phyloP scores from a whole-genome alignment of 1,139 yeast species.

The Debaryomycetaceae sp. region DNA sequence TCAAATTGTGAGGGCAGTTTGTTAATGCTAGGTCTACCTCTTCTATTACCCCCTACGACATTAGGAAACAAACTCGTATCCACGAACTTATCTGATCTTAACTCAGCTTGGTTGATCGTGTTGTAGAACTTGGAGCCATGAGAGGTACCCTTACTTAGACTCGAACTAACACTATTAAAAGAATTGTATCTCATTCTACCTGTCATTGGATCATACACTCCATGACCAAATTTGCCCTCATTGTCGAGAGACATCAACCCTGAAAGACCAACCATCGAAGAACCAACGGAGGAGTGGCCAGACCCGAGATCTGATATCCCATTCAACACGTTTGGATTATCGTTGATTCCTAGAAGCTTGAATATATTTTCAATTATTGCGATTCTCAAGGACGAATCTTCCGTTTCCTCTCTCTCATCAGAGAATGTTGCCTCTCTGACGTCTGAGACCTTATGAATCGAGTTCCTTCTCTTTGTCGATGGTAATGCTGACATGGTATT shows the following conservation, averaged over 20 bases:
- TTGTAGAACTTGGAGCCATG: slow-evolving; percentile 20
- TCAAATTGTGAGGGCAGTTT: slow-evolving; percentile 11
- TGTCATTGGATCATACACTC: slow-evolving; percentile 11
- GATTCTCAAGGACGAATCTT: slow-evolving; percentile 63
- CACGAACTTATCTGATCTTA: slow-evolving; percentile 4
- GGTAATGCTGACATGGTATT: background rate
- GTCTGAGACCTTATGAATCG: slow-evolving; percentile 13
- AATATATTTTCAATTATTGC: slow-evolving; percentile 79
- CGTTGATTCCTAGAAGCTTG: slow-evolving; percentile 64
- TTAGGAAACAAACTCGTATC: background rate
- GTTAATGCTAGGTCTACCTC: slow-evolving; percentile 2
- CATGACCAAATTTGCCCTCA: slow-evolving; percentile 6
- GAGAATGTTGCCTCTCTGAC: slow-evolving; percentile 44
- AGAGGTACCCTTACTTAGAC: slow-evolving; percentile 14
- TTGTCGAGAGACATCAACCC: slow-evolving; percentile 18
- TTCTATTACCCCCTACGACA: background rate
- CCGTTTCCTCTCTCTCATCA: slow-evolving; percentile 67
- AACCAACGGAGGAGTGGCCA: slow-evolving; percentile 20
- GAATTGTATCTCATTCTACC: slow-evolving; percentile 20
- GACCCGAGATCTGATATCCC: slow-evolving; percentile 7
- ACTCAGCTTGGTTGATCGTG: slow-evolving; percentile 24
- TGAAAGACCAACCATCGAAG: slow-evolving; percentile 29
- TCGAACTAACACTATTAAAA: slow-evolving; percentile 11
- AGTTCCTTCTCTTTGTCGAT: background rate
- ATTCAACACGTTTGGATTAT: slow-evolving; percentile 15